A percentile compares a stretch with the other conserved stretches of the same genome.
These are phyloP conservation scores for Glycine latifolia DNA, from an alignment of 306 rosid genomes.

Conservation along the genomic window DNA sequence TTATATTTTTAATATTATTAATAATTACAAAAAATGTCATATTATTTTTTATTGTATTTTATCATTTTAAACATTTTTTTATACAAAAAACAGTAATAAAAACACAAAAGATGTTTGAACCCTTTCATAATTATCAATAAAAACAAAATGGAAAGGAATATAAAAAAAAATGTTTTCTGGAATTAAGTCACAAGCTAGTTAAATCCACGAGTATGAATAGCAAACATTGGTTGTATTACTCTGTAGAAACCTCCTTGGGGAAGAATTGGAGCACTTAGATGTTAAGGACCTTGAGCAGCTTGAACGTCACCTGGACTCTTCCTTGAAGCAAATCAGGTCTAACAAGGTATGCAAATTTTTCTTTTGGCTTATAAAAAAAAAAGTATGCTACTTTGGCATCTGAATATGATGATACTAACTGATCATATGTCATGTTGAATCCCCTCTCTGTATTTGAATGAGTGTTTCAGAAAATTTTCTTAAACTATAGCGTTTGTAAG, in stretches of 20 bases:
- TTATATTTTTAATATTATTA: background rate
- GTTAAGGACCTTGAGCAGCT: constrained; percentile 68
- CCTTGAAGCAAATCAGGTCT: constrained; percentile 69
- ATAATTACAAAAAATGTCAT: background rate
- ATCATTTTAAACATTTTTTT: too few relatives aligned
- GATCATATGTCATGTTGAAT: too few relatives aligned
- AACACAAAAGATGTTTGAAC: background rate
- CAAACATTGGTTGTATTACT: background rate
- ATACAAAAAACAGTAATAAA: background rate
- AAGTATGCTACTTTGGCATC: too few relatives aligned
- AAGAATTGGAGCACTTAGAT: constrained; percentile 68
- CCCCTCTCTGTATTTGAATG: too few relatives aligned
- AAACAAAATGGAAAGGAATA: background rate
- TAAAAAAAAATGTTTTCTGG: background rate
- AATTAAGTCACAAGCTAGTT: background rate
- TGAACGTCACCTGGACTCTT: constrained; percentile 67
- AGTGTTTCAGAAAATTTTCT: too few relatives aligned
- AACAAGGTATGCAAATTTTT: constrained; percentile 64
- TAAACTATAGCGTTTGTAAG: too few relatives aligned
- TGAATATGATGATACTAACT: too few relatives aligned
- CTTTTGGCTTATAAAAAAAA: too few relatives aligned
- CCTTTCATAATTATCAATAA: background rate
- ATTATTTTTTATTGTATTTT: background rate
- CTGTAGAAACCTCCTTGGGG: constrained; percentile 71
- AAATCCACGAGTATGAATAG: background rate